A percentile compares a stretch with the other conserved stretches of the same genome.
Conservation (phyloP, 108 stramenopile genomes). For the Craspedostauros australis region DNA sequence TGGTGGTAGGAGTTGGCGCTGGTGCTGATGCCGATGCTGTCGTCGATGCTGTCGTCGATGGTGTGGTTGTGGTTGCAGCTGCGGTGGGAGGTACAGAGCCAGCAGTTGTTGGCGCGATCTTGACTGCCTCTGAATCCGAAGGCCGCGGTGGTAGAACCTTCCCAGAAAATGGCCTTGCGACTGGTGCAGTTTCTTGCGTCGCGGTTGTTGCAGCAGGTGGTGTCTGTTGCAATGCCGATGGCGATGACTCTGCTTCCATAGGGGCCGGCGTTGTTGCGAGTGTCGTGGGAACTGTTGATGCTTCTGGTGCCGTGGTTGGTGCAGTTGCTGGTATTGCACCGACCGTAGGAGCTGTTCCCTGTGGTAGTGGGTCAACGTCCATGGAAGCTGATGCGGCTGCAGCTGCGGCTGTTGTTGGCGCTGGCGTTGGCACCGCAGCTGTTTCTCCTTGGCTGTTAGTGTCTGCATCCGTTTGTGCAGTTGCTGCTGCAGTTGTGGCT, state of each 20-base stretch:
- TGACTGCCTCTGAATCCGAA: neutral
- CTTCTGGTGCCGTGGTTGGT: neutral
- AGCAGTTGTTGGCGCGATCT: neutral
- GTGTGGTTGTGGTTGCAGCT: neutral
- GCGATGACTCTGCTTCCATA: neutral
- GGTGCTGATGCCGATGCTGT: constrained; percentile 1
- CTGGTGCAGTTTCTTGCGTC: neutral
- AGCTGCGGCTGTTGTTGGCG: constrained; percentile 3
- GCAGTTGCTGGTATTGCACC: neutral
- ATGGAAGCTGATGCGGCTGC: constrained; percentile 7
- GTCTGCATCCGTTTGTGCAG: neutral
- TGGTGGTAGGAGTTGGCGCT: neutral
- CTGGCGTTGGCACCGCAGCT: constrained; percentile 3
- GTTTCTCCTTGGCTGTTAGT: neutral
- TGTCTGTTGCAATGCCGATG: constrained; percentile 2
- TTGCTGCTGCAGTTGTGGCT: neutral
- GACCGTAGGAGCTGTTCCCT: constrained; percentile 1
- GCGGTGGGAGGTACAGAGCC: neutral
- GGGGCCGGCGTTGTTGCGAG: neutral
- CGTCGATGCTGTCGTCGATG: constrained; percentile 2
- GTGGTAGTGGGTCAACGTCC: constrained; percentile 3
- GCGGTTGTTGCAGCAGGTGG: neutral
- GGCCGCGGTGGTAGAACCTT: neutral
- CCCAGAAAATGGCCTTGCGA: neutral
- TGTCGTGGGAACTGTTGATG: neutral